Evolutionary conservation across 495 filamentous ascomycete genomes (phyloP).

Genomic region (Xylaria scruposa): DNA sequence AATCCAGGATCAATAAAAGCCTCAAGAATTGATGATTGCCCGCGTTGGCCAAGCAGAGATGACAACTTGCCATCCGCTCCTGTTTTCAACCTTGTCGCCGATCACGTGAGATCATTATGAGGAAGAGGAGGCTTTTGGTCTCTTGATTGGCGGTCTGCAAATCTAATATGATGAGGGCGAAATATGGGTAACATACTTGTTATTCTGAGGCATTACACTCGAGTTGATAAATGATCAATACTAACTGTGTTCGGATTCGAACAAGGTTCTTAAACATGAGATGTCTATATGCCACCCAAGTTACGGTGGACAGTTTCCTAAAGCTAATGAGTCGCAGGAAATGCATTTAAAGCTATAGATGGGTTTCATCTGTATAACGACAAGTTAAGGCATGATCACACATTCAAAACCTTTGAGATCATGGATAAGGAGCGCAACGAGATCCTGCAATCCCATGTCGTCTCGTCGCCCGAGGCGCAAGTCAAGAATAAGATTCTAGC

Average conservation of each 20-base stretch:
- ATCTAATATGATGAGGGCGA: not conserved
- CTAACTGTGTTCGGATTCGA: too few species aligned
- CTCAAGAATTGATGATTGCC: too few species aligned
- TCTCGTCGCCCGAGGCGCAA: not conserved
- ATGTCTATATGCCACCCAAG: too few species aligned
- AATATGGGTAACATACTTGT: not conserved
- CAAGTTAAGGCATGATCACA: too few species aligned
- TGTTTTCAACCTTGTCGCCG: not conserved
- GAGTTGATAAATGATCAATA: too few species aligned
- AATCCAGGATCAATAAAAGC: not conserved
- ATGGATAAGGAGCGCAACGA: constrained; percentile 3
- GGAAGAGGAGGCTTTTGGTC: not conserved
- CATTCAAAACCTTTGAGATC: not conserved
- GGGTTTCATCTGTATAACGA: too few species aligned
- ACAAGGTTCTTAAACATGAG: too few species aligned
- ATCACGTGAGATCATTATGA: not conserved
- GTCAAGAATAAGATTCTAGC: constrained; percentile 2
- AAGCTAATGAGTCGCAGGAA: too few species aligned
- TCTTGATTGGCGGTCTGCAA: not conserved
- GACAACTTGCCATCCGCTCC: not conserved
- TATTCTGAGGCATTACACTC: too few species aligned
- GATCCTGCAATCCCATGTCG: not conserved
- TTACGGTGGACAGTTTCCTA: too few species aligned
- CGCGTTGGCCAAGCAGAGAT: not conserved
- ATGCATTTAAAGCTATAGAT: too few species aligned